These are phyloP conservation scores for Aspergillus spinulosporus DNA, from an alignment of 2,329 filamentous ascomycete species.

Conservation along the genomic window DNA sequence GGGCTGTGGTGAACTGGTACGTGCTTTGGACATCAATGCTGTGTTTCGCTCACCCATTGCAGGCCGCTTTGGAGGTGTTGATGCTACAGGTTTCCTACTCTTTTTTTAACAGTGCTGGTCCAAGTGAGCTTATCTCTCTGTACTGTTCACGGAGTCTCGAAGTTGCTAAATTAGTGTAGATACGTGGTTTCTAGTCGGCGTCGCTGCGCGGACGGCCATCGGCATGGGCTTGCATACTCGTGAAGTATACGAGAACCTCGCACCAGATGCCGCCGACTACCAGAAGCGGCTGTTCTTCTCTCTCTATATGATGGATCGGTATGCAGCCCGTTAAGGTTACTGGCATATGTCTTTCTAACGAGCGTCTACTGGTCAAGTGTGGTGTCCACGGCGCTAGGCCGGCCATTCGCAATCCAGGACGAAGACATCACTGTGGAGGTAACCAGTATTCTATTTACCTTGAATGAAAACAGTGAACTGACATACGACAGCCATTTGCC, in stretches of 20 bases:
- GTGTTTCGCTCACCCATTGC: neutral
- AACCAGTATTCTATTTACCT: neutral
- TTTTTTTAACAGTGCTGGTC: conserved; percentile 51
- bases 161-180: conserved; percentile 27
- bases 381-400: conserved; percentile 47
- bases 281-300: conserved; percentile 50
- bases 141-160: neutral
- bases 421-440: conserved; percentile 48
- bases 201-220: conserved; percentile 46
- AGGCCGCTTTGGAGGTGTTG: conserved; percentile 48
- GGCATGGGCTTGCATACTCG: conserved; percentile 47
- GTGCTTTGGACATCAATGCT: conserved; percentile 5
- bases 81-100: conserved; percentile 52
- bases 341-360: too few relatives aligned
- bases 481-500: conserved; percentile 38
- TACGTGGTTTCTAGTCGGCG: conserved; percentile 51
- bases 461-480: neutral
- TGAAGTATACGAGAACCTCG: conserved; percentile 36
- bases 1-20: conserved; percentile 43
- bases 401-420: conserved; percentile 50
- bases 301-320: conserved; percentile 53
- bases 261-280: conserved; percentile 36
- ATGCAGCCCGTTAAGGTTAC: too few relatives aligned
- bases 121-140: conserved; percentile 35
- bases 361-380: conserved; percentile 29